Percentiles rank a stretch among this genome's conserved stretches.
These are phyloP conservation scores for Talaromyces borbonicus DNA, from an alignment of 495 filamentous ascomycete genomes.

Conservation along the genomic window DNA sequence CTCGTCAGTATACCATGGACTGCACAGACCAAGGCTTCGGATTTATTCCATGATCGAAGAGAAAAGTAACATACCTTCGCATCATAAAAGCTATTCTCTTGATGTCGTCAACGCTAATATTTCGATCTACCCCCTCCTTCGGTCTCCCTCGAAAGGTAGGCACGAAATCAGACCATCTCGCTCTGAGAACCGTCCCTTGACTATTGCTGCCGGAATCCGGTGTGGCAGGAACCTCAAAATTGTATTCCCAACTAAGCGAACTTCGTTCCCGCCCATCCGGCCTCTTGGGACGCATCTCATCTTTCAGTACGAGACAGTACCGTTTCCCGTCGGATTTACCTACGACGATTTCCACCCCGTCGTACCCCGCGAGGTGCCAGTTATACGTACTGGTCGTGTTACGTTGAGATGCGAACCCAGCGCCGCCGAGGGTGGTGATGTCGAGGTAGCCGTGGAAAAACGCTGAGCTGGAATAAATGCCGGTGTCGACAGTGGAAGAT, in stretches of 20 bases:
- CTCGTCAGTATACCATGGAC: not conserved
- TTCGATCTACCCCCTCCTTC: constrained; percentile 38
- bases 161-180: constrained; percentile 53
- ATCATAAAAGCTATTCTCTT: constrained; percentile 66
- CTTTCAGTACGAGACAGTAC: constrained; percentile 68
- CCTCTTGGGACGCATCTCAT: constrained; percentile 45
- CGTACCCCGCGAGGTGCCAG: constrained; percentile 40
- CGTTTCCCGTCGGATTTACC: constrained; percentile 36
- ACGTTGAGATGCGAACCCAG: constrained; percentile 73
- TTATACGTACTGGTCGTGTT: constrained; percentile 38
- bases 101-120: constrained; percentile 46
- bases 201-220: constrained; percentile 1
- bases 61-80: constrained; percentile 48
- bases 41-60: not conserved
- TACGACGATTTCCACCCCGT: constrained; percentile 41
- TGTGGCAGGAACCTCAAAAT: constrained; percentile 13
- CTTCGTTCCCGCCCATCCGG: constrained; percentile 54
- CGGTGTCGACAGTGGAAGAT: constrained; percentile 7
- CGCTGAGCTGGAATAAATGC: constrained; percentile 11
- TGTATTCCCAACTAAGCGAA: constrained; percentile 42
- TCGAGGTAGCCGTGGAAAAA: constrained; percentile 61
- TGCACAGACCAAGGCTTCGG: not conserved
- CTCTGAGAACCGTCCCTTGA: constrained; percentile 20
- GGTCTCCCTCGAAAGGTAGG: constrained; percentile 64
- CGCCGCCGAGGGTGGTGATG: constrained; percentile 64